Percentiles rank a stretch among this genome's conserved stretches.
phyloP scores from a whole-genome alignment of 176 grass and related monocot genomes.

The Areca catechu region DNA sequence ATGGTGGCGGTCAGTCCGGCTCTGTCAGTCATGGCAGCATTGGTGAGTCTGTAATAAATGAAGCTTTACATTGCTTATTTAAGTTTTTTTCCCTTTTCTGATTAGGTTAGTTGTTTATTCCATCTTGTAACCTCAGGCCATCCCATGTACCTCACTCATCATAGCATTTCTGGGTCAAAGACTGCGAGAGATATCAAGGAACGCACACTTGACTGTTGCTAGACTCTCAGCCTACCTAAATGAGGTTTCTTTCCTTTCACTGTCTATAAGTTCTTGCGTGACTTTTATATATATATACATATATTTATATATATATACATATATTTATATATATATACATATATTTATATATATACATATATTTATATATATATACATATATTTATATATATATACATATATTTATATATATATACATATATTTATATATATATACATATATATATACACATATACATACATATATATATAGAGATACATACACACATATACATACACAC shows the following conservation, averaged over 20 bases:
- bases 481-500: too few relatives aligned
- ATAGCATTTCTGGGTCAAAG: constrained; percentile 48
- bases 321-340: too few relatives aligned
- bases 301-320: too few relatives aligned
- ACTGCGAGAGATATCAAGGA: constrained; percentile 49
- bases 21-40: constrained; percentile 41
- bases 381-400: too few relatives aligned
- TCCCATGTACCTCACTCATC: constrained; percentile 44
- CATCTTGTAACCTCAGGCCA: constrained; percentile 24
- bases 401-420: too few relatives aligned
- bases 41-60: constrained; percentile 25
- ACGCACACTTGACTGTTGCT: constrained; percentile 42
- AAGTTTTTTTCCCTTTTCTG: neutral
- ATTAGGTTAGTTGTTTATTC: too few relatives aligned
- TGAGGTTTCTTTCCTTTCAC: constrained; percentile 28
- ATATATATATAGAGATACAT: too few relatives aligned
- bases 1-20: constrained; percentile 51
- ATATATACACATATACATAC: too few relatives aligned
- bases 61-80: neutral
- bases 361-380: too few relatives aligned
- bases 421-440: too few relatives aligned
- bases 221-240: constrained; percentile 63
- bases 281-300: too few relatives aligned
- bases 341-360: too few relatives aligned
- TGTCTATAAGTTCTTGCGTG: neutral